These are phyloP conservation scores for Fonsecaea pedrosoi DNA, from an alignment of 2,329 filamentous ascomycete species.

Conservation along the genomic window DNA sequence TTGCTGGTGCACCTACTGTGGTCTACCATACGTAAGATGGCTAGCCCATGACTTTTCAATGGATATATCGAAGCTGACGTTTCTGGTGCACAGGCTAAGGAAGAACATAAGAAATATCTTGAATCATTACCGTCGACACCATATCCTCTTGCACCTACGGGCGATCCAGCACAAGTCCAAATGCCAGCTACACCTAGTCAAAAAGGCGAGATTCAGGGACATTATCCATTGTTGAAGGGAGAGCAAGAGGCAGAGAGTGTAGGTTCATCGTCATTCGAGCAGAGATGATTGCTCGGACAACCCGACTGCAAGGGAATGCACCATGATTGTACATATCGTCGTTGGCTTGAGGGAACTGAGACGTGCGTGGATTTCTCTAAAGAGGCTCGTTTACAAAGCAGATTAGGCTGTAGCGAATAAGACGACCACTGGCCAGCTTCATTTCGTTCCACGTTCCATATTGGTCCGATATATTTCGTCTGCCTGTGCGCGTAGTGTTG, in stretches of 20 bases:
- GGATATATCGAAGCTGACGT: slow-evolving; percentile 20
- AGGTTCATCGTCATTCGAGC: slow-evolving; percentile 24
- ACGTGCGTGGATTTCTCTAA: neutral
- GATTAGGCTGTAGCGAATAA: too few relatives aligned
- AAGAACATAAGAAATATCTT: slow-evolving; percentile 83
- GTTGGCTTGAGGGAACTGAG: neutral
- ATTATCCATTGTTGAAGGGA: slow-evolving; percentile 36
- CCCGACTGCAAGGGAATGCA: neutral
- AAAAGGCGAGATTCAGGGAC: slow-evolving; percentile 38
- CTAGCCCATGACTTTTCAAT: neutral
- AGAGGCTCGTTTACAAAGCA: neutral
- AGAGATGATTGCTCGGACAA: slow-evolving; percentile 24
- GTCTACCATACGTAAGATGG: slow-evolving; percentile 82
- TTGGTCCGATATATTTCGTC: neutral
- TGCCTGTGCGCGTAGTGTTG: neutral
- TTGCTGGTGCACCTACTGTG: slow-evolving; percentile 87
- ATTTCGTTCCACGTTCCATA: neutral
- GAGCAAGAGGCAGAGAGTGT: slow-evolving; percentile 34
- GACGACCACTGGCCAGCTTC: neutral
- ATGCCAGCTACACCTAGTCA: slow-evolving; percentile 54
- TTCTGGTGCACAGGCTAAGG: slow-evolving; percentile 72
- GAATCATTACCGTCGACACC: slow-evolving; percentile 80
- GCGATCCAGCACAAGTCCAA: slow-evolving; percentile 64
- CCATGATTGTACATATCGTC: slow-evolving; percentile 18
- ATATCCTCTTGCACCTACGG: slow-evolving; percentile 75